Conservation (phyloP, 2,329 filamentous ascomycete genomes). For the Aspergillus sojae region DNA sequence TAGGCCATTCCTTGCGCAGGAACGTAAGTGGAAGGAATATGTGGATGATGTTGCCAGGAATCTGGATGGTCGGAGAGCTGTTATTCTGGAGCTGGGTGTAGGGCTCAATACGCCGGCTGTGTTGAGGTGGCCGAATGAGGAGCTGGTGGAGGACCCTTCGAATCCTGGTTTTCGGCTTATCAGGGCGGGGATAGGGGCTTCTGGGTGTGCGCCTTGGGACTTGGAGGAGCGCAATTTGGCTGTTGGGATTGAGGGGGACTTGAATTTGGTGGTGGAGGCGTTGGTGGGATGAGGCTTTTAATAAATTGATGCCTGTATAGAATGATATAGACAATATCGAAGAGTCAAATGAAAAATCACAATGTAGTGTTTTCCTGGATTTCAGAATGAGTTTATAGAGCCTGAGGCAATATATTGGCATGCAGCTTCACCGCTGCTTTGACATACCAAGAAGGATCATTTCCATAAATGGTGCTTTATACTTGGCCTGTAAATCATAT, state of each 20-base stretch:
- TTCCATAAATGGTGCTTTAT: neutral
- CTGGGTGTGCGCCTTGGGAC: conserved; percentile 24
- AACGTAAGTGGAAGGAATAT: conserved; percentile 13
- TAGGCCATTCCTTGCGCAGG: conserved; percentile 14
- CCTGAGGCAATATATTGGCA: neutral
- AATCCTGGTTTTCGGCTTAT: conserved; percentile 17
- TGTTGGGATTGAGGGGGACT: conserved; percentile 18
- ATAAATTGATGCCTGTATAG: neutral
- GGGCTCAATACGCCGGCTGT: conserved; percentile 27
- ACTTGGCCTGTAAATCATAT: neutral
- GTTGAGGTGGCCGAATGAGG: conserved; percentile 26
- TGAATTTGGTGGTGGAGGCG: conserved; percentile 11
- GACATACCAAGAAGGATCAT: neutral
- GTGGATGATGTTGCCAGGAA: neutral
- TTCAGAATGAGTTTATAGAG: neutral
- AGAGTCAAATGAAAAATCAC: no score
- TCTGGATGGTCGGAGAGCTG: neutral
- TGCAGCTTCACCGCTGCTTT: neutral
- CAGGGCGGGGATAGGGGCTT: conserved; percentile 22
- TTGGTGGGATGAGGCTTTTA: neutral
- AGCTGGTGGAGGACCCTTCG: conserved; percentile 14
- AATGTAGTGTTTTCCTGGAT: no score
- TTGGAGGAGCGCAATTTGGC: conserved; percentile 20
- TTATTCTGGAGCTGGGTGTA: conserved; percentile 26
- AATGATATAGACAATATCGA: neutral